Percentiles rank a stretch among this genome's conserved stretches.
phyloP scores from a whole-genome alignment of 176 grass and related monocot genomes.

The Canna indica region DNA sequence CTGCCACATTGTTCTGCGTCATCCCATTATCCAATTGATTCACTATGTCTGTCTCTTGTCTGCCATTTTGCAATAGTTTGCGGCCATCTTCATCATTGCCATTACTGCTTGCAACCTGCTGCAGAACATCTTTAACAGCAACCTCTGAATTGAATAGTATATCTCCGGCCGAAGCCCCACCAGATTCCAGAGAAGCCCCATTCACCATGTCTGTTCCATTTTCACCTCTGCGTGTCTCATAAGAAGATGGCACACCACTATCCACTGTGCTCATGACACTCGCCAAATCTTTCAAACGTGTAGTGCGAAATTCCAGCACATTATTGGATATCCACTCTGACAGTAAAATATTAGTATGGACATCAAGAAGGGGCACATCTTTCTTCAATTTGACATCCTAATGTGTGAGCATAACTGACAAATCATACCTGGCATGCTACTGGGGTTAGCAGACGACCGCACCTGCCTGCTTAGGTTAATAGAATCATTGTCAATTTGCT shows the following conservation, averaged over 20 bases:
- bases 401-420: background rate
- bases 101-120: slow-evolving; percentile 34
- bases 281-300: background rate
- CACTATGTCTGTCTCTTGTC: slow-evolving; percentile 16
- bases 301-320: background rate
- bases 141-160: slow-evolving; percentile 31
- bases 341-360: background rate
- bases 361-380: background rate
- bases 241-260: background rate
- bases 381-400: background rate
- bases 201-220: background rate
- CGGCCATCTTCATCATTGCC: slow-evolving; percentile 19
- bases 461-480: background rate
- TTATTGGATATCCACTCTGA: background rate
- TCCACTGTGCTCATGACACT: background rate
- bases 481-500: background rate
- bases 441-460: background rate
- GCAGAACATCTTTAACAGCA: slow-evolving; percentile 29
- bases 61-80: slow-evolving; percentile 24
- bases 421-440: background rate
- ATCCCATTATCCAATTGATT: slow-evolving; percentile 32
- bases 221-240: background rate
- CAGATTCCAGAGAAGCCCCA: slow-evolving; percentile 18
- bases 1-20: slow-evolving; percentile 27
- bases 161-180: slow-evolving; percentile 11